Evolutionary conservation across 352 stramenopile species (phyloP).

Genomic region (Pythium insidiosum): DNA sequence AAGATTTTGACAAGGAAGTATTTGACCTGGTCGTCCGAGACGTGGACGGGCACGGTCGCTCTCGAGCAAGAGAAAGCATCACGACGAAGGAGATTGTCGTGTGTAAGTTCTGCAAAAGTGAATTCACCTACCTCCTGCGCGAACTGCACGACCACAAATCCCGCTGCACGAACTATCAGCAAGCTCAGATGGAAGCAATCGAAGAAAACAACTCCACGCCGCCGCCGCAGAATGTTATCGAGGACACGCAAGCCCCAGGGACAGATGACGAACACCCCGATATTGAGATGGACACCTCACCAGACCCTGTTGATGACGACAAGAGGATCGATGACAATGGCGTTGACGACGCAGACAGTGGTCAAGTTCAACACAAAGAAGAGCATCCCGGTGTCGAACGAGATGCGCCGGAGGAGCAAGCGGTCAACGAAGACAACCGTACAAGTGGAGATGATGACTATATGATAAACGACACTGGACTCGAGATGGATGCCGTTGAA

Average conservation of each 20-base stretch:
- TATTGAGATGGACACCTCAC: too few relatives aligned
- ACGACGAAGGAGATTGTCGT: slow-evolving; percentile 6
- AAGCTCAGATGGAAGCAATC: too few relatives aligned
- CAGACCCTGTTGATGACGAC: too few relatives aligned
- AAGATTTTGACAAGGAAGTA: slow-evolving; percentile 11
- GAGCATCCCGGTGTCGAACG: neutral
- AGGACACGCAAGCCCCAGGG: too few relatives aligned
- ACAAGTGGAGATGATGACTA: too few relatives aligned
- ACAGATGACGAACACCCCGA: too few relatives aligned
- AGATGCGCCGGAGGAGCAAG: too few relatives aligned
- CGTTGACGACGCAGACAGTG: neutral
- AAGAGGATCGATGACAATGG: neutral
- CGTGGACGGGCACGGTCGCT: neutral
- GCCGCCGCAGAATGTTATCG: too few relatives aligned
- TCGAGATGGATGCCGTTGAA: too few relatives aligned
- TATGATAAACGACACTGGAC: too few relatives aligned
- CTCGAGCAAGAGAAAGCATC: neutral
- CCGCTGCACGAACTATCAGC: slow-evolving; percentile 4
- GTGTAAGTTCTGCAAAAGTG: slow-evolving; percentile 11
- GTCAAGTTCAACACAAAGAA: neutral
- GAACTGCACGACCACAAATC: slow-evolving; percentile 13
- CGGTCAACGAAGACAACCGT: too few relatives aligned
- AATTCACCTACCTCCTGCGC: slow-evolving; percentile 12
- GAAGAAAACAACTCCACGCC: too few relatives aligned
- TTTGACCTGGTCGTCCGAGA: slow-evolving; percentile 6